Base-by-base conservation (phyloP, 169 alveolate genomes). In the Plasmodium gonderi region DNA sequence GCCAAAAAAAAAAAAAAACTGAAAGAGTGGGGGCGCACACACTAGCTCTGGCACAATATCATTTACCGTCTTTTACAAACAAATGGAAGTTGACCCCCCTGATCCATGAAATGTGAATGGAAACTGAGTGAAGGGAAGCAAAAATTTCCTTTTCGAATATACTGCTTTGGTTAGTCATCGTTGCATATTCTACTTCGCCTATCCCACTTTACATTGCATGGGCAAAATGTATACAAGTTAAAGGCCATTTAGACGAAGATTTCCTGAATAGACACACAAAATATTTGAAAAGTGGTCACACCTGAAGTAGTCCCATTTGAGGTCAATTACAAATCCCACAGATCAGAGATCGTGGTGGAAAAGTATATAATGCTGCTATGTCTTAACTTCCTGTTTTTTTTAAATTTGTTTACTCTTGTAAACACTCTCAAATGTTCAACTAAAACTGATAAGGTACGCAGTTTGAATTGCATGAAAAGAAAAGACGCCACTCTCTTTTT, bases 361-460 rank as follows among this genome's bases (percentile, higher is more conserved):
- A 0, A 12, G 4, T 54, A 38, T 81, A 81, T 81, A 81, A 81
- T 81, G 91, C 65, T 49, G 74, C 40, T 54, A 33, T 26, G 65
- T 38, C 51, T 47, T 51, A 26, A 31, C 26, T 23, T 44, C 54
- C 42, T 81, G 49, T 14, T 81, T 9, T 51, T 42, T 26, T 20
- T 81, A 68, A 68, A 20, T 36, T n/a, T 81, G 2, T 51, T 68
- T 45, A 45, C 54, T 29, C 75, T 49, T 47, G 33, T 44, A 20
- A 81, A 74, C 72, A 26, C n/a, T 23, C 33, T 45, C 45, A 69
- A 68, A 11, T 81, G 91, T 26, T 45, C 44, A 23, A 33, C 20
- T 47, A 81, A 54, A 20, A 12, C 60, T 81, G 40, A 17, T 26
- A 68, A 81, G 91, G 91, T 81, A 81, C 72, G 17, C 38, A 36